A percentile compares a stretch with the other conserved stretches of the same genome.
Evolutionary conservation across 352 stramenopile species (phyloP).

Genomic region (Pythium dissimile): DNA sequence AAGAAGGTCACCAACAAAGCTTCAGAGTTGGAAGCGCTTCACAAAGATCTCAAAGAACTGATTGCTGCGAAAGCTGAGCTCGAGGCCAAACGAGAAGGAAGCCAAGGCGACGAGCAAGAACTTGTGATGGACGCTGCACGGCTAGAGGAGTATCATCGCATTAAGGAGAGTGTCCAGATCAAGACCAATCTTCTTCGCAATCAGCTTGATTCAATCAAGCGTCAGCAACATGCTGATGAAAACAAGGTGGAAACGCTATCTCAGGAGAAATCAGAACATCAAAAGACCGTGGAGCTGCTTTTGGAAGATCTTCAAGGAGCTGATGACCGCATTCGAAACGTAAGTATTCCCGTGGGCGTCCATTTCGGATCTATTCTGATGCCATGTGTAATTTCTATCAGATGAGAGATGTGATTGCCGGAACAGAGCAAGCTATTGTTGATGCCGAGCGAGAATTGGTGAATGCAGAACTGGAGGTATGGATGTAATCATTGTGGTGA

Average conservation of each 20-base stretch:
- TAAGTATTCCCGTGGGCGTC: conserved; percentile 18
- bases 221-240: conserved; percentile 59
- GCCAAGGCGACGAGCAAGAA: conserved; percentile 39
- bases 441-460: conserved; percentile 50
- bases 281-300: conserved; percentile 63
- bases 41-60: conserved; percentile 64
- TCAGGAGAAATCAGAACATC: conserved; percentile 69
- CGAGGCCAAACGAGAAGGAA: conserved; percentile 38
- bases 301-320: conserved; percentile 55
- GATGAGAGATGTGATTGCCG: conserved; percentile 67
- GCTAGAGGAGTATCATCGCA: conserved; percentile 81
- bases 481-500: too few species aligned
- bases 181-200: conserved; percentile 71
- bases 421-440: conserved; percentile 55
- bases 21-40: conserved; percentile 79
- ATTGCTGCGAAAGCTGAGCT: conserved; percentile 53
- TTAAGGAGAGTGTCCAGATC: conserved; percentile 68
- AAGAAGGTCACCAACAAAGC: conserved; percentile 83
- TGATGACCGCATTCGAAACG: conserved; percentile 60
- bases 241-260: conserved; percentile 70
- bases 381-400: conserved; percentile 10
- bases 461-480: conserved; percentile 52
- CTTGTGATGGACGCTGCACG: conserved; percentile 60
- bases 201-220: conserved; percentile 65
- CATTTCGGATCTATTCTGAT: neutral